Evolutionary conservation across 306 rosid genomes (phyloP).

Genomic region (Inga laurina): DNA sequence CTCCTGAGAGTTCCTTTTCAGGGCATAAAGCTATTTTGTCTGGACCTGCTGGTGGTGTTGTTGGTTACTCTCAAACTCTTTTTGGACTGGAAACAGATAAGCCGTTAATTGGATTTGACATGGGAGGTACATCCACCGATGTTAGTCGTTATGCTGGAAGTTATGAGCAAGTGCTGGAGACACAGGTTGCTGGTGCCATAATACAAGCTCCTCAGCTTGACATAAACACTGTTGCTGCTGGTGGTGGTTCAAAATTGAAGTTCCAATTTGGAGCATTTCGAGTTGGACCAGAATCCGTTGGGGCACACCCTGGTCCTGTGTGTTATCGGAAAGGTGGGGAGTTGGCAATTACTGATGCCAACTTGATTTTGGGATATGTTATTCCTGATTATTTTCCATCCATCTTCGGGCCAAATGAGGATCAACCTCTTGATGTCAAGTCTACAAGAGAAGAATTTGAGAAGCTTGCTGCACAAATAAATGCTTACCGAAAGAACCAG

Average conservation of each 20-base stretch:
- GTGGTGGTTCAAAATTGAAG: slow-evolving; percentile 93
- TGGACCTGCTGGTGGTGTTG: slow-evolving; percentile 99
- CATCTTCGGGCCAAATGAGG: slow-evolving; percentile 85
- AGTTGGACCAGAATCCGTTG: slow-evolving; percentile 96
- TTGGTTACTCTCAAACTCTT: slow-evolving; percentile 94
- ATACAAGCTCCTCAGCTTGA: slow-evolving; percentile 98
- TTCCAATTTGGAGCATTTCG: slow-evolving; percentile 86
- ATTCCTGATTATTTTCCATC: slow-evolving; percentile 93
- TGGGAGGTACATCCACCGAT: slow-evolving; percentile 99
- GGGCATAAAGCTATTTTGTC: slow-evolving; percentile 95
- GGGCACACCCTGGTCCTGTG: slow-evolving; percentile 97
- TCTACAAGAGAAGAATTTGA: slow-evolving; percentile 69
- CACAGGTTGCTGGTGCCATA: slow-evolving; percentile 88
- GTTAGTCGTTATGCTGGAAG: slow-evolving; percentile 92
- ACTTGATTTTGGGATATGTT: slow-evolving; percentile 77
- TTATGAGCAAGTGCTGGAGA: slow-evolving; percentile 95
- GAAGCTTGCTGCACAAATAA: slow-evolving; percentile 75
- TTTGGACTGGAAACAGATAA: slow-evolving; percentile 79
- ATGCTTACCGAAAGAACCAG: slow-evolving; percentile 61
- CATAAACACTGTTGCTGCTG: slow-evolving; percentile 96
- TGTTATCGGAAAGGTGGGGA: slow-evolving; percentile 95
- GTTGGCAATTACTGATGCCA: slow-evolving; percentile 95
- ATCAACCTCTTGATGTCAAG: slow-evolving; percentile 75
- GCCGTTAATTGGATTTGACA: slow-evolving; percentile 94
- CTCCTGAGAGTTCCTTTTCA: slow-evolving; percentile 87